Evolutionary conservation across 192 early-diverging fungal genomes (phyloP).

Genomic region (Coemansia sp.): DNA sequence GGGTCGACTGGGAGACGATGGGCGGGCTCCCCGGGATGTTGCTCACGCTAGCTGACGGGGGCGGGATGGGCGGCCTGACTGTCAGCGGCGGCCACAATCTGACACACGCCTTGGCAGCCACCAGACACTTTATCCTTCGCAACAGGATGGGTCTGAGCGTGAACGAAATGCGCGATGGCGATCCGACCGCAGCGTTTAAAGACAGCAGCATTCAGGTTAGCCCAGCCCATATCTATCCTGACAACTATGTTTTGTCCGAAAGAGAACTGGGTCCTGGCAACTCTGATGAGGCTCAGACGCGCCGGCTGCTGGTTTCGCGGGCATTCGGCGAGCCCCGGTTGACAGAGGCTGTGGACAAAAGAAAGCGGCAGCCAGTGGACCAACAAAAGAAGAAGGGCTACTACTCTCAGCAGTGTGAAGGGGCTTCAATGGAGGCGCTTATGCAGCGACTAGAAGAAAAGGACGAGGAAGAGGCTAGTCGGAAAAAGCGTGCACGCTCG

Average conservation of each 20-base stretch:
- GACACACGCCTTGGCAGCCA: slow-evolving; percentile 72
- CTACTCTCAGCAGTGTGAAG: slow-evolving; percentile 26
- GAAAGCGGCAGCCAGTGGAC: slow-evolving; percentile 8
- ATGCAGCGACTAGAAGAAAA: slow-evolving; percentile 32
- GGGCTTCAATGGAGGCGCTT: slow-evolving; percentile 18
- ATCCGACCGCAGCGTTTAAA: slow-evolving; percentile 40
- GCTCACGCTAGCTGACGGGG: slow-evolving; percentile 76
- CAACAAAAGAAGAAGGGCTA: slow-evolving; percentile 34
- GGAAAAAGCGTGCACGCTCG: slow-evolving; percentile 34
- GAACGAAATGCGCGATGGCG: slow-evolving; percentile 54
- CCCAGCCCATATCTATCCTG: slow-evolving; percentile 64
- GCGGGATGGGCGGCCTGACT: slow-evolving; percentile 57
- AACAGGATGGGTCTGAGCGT: slow-evolving; percentile 54
- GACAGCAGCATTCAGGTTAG: slow-evolving; percentile 66
- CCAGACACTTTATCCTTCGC: slow-evolving; percentile 74
- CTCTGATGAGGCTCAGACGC: slow-evolving; percentile 15
- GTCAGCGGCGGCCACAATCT: slow-evolving; percentile 76
- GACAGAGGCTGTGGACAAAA: slow-evolving; percentile 2
- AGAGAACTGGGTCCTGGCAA: slow-evolving; percentile 20
- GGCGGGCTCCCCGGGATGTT: slow-evolving; percentile 94
- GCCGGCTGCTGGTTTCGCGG: slow-evolving; percentile 17
- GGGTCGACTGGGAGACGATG: slow-evolving; percentile 76
- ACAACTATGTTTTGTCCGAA: slow-evolving; percentile 12
- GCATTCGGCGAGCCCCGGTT: slow-evolving; percentile 29
- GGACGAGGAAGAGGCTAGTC: slow-evolving; percentile 9